Evolutionary conservation across 2,329 filamentous ascomycete species (phyloP).

Genomic region (Trichoderma sp.): DNA sequence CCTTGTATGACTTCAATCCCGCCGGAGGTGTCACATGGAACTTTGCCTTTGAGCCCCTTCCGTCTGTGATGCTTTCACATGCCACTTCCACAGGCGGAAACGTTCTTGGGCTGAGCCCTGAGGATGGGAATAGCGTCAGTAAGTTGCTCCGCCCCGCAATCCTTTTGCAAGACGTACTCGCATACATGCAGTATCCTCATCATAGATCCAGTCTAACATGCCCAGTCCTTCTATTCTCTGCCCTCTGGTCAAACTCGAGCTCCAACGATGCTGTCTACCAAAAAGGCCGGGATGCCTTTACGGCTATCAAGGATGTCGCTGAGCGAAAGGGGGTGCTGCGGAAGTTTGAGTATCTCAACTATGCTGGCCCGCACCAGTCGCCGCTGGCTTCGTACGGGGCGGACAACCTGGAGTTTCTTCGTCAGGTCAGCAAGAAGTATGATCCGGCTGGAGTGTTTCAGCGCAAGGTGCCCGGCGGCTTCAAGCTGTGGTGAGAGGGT

Average conservation of each 20-base stretch:
- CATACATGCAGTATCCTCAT: neutral
- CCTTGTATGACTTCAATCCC: conserved; percentile 15
- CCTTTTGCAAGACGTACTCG: neutral
- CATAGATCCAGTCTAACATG: too few relatives aligned
- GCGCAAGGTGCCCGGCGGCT: conserved; percentile 33
- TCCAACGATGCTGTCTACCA: neutral
- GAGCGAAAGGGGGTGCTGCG: conserved; percentile 6
- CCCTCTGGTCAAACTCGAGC: conserved; percentile 16
- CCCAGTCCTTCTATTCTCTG: conserved; percentile 18
- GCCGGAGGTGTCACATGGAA: conserved; percentile 8
- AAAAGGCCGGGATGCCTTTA: conserved; percentile 8
- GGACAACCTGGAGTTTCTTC: neutral
- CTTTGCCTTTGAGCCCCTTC: conserved; percentile 17
- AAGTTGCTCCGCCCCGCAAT: neutral
- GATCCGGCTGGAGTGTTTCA: conserved; percentile 42
- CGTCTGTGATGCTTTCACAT: conserved; percentile 17
- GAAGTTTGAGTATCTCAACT: conserved; percentile 21
- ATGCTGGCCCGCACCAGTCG: conserved; percentile 7
- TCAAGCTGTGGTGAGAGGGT: conserved; percentile 41
- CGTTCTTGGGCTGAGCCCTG: neutral
- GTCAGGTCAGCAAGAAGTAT: conserved; percentile 37
- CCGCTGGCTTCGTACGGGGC: conserved; percentile 9
- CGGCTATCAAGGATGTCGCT: neutral
- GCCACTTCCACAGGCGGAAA: neutral
- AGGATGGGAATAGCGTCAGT: conserved; percentile 14